These are phyloP conservation scores for Hypomyces perniciosus DNA, from an alignment of 2,329 filamentous ascomycete species.

Conservation along the genomic window DNA sequence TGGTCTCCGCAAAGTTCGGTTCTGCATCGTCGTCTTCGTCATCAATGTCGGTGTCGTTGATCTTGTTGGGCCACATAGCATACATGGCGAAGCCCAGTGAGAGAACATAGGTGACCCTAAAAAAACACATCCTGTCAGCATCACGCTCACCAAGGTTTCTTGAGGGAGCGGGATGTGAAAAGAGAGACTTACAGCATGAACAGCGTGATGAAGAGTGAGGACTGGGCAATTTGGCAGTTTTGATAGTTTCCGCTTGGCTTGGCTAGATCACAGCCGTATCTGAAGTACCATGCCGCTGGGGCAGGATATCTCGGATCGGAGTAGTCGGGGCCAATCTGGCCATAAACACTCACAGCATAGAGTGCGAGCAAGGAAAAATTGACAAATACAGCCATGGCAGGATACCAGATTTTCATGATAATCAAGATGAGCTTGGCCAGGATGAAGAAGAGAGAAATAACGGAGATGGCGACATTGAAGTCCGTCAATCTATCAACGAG, in stretches of 20 bases:
- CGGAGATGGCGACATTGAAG: conserved; percentile 70
- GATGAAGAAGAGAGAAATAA: conserved; percentile 70
- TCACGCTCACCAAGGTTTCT: background rate
- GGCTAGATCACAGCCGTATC: conserved; percentile 60
- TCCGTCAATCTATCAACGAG: conserved; percentile 55
- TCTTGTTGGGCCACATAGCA: conserved; percentile 51
- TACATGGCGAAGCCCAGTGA: conserved; percentile 56
- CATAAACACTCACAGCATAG: conserved; percentile 61
- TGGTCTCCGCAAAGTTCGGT: conserved; percentile 26
- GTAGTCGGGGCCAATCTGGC: conserved; percentile 68
- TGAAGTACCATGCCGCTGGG: conserved; percentile 67
- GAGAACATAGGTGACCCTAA: conserved; percentile 45
- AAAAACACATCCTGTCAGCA: background rate
- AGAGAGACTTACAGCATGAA: conserved; percentile 58
- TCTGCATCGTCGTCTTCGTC: conserved; percentile 35
- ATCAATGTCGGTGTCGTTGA: conserved; percentile 40
- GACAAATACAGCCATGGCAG: conserved; percentile 54
- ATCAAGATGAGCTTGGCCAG: conserved; percentile 63
- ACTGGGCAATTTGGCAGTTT: conserved; percentile 64
- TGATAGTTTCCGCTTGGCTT: conserved; percentile 45
- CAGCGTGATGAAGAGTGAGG: conserved; percentile 56
- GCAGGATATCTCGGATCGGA: conserved; percentile 58
- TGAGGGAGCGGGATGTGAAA: background rate
- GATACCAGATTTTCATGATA: conserved; percentile 66
- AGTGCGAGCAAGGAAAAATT: conserved; percentile 54